phyloP scores from a whole-genome alignment of 495 filamentous ascomycete genomes.

The Hypoxylon crocopeplum region DNA sequence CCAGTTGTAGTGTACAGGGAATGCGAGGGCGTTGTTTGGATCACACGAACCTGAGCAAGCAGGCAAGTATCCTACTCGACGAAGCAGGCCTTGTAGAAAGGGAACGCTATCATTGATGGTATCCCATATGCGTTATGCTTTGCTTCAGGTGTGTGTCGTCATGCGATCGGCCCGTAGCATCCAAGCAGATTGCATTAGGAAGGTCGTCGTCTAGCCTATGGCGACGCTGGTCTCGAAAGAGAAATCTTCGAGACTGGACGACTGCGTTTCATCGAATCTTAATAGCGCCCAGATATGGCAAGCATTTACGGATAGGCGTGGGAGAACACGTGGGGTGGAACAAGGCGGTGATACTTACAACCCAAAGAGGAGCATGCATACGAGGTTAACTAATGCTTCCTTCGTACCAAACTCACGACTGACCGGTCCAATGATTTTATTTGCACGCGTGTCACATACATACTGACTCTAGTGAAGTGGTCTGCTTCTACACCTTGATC shows the following conservation, averaged over 20 bases:
- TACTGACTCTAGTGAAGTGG: constrained; percentile 4
- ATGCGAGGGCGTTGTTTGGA: constrained; percentile 7
- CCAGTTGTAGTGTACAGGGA: constrained; percentile 1
- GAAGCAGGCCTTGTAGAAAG: neutral
- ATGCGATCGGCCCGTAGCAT: constrained; percentile 17
- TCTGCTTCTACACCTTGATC: constrained; percentile 1
- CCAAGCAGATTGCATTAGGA: constrained; percentile 24
- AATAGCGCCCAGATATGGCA: constrained; percentile 17
- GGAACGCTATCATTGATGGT: neutral
- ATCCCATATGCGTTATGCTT: neutral
- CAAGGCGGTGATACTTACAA: constrained; percentile 9
- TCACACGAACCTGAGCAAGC: constrained; percentile 4
- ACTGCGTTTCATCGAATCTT: constrained; percentile 22
- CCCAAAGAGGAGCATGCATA: neutral
- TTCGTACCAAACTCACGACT: constrained; percentile 18
- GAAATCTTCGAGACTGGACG: constrained; percentile 7
- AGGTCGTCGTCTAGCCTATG: constrained; percentile 19
- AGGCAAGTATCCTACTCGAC: constrained; percentile 1
- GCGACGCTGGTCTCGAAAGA: constrained; percentile 1
- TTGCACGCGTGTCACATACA: constrained; percentile 2
- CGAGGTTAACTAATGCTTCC: constrained; percentile 9
- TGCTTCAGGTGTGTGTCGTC: constrained; percentile 17
- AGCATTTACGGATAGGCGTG: constrained; percentile 14
- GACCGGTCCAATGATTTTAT: constrained; percentile 4
- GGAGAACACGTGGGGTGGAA: constrained; percentile 32